Base-by-base conservation (phyloP, 768 basidiomycete species). In the Boletus rubescentipes region DNA sequence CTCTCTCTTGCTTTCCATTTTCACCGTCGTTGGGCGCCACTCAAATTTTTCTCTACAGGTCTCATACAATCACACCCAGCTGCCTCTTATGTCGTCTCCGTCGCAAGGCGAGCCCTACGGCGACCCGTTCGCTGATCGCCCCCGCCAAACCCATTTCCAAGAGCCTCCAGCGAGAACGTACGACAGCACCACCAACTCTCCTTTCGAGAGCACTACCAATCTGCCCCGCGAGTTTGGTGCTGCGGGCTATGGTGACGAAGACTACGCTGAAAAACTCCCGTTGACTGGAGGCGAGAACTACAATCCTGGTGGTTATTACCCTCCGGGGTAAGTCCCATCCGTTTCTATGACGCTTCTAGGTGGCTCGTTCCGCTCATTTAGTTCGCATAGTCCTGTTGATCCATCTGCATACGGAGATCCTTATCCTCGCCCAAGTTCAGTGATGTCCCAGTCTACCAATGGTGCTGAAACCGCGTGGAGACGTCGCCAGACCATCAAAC, bases 401-500 rank as follows among this genome's bases (percentile, higher is more conserved):
- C 86, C 85, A 14, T 75, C 73, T 46, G 71, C 77, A 1, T 86
- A 79, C 63, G 89, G 86, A 10, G 88, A 90, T 57, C 86, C 89
- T 0, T 89, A 85, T 61, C 40, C 65, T 55, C 84, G 76, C 64
- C 87, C 77, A 16, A 61, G 50, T 37, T 85, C 84, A 18, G 70
- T 75, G 15, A 72, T 79, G 41, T 85, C 84, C 0, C 74, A 77
- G 18, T 79, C 81, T 37, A 80, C 79, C 18, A 80, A 75, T 57
- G 84, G 82, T 31, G 74, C 74, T 46, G 85, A 87, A 54, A 81
- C 74, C 46, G 85, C 83, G 3, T 83, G 82, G 82, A 73, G 80
- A 58, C 84, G 89, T 54, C 86, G 93, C 51, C 93, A 96, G 72
- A 93, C 90, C 31, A 90, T 94, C 73, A 91, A 91, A 67, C 89